Evolutionary conservation across 805 yeast species (phyloP), one percentile per base, ranked within the genome.

Genomic region (Candida silvicultrix): DNA sequence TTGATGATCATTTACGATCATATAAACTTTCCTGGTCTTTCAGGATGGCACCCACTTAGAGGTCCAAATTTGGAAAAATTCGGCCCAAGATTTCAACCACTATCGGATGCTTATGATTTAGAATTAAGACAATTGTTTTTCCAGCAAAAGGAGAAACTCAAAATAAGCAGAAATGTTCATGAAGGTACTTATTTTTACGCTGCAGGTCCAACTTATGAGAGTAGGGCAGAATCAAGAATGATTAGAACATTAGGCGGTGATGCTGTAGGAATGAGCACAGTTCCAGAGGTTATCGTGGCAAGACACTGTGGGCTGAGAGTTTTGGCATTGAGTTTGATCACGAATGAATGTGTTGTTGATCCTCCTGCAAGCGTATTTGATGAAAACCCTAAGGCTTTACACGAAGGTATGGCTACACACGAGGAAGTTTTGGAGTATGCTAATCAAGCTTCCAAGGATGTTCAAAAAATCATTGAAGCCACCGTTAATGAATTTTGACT

Each of bases 191-290:
- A 92, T 59, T 77, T 77, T 44, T 90, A 77, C 65, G 95, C 83
- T 8, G 78, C 95, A 6, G 99, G 99, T 0, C 98, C 99, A 5
- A 87, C 97, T 1, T 92, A 84, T 65, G 99, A 92, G 68, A 78
- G 87, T 3, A 74, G 97, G 56, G 96, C 97, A 0, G 99, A 92
- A 68, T 85, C 84, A n/a, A 73, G 95, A 47, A 72, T 83, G 73
- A 69, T 92, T 41, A 65, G 80, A 49, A 54, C 68, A 6, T 52
- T 85, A 25, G 98, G 98, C 10, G 97, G 88, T 43, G 98, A 92
- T 64, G 86, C 94, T 0, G 98, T 90, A 2, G 98, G 98, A 4
- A 92, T 92, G 99, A 85, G 96, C 47, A 94, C 98, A 0, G 97
- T 92, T 31, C 97, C 99, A 0, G 99, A 92, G 65, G 96, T 89